Conservation (phyloP, 23 red algal genomes). For the Gracilaria domingensis region DNA sequence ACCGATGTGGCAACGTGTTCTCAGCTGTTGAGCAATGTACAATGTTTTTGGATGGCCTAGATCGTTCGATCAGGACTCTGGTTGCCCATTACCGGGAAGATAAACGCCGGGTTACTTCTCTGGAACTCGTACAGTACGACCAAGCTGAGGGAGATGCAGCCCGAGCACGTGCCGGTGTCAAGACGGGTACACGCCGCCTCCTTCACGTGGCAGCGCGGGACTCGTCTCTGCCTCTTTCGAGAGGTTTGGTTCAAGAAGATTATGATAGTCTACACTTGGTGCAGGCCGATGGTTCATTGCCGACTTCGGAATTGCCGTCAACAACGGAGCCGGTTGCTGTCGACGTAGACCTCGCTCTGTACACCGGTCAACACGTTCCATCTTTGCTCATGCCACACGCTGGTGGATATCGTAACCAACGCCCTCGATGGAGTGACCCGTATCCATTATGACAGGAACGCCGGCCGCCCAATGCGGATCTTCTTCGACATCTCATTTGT, state of each 20-base stretch:
- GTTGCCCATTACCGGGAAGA: no score
- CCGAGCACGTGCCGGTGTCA: background rate
- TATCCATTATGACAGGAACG: background rate
- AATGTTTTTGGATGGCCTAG: no score
- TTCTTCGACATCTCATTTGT: no score
- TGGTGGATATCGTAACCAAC: background rate
- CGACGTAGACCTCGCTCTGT: background rate
- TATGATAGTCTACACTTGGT: no score
- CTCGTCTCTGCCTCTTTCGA: no score
- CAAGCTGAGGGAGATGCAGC: conserved; percentile 24
- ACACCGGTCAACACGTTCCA: background rate
- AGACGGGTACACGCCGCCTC: background rate
- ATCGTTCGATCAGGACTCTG: no score
- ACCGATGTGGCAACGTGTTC: no score
- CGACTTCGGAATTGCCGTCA: background rate
- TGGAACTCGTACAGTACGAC: no score
- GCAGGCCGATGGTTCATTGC: no score
- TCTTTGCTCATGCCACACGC: background rate
- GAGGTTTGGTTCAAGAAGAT: no score
- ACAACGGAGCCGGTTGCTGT: background rate
- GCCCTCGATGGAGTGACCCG: background rate
- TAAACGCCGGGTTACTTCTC: no score
- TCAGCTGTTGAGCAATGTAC: no score
- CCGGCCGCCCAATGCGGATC: background rate
- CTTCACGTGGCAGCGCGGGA: background rate